Evolutionary conservation across 2,329 filamentous ascomycete genomes (phyloP).

Genomic region (Hypocreales sp.): DNA sequence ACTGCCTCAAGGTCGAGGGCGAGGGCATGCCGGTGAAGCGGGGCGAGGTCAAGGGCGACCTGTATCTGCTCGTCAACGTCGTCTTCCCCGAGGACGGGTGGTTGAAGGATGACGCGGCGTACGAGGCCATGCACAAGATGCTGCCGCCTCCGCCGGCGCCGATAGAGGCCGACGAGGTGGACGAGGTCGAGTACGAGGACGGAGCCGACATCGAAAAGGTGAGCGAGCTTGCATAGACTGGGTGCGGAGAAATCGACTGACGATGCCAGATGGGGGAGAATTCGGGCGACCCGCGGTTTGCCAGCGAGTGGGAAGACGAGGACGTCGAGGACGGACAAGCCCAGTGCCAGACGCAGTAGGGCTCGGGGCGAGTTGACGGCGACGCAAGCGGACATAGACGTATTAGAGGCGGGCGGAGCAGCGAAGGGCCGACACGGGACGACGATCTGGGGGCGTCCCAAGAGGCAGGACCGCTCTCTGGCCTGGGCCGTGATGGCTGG

Average conservation of each 20-base stretch:
- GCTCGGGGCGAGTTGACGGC: too few relatives aligned
- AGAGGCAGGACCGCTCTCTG: too few relatives aligned
- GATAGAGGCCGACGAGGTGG: conserved; percentile 58
- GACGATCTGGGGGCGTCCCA: too few relatives aligned
- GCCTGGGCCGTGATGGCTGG: too few relatives aligned
- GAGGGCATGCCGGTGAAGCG: conserved; percentile 94
- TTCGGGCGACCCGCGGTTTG: conserved; percentile 51
- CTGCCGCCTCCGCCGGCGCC: conserved; percentile 49
- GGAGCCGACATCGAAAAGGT: conserved; percentile 70
- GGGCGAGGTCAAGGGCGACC: conserved; percentile 67
- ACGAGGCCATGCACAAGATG: conserved; percentile 57
- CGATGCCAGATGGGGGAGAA: conserved; percentile 49
- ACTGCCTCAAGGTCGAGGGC: conserved; percentile 70
- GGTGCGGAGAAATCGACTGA: too few relatives aligned
- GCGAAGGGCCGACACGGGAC: too few relatives aligned
- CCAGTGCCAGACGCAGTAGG: conserved; percentile 61
- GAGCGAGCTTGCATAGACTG: conserved; percentile 13
- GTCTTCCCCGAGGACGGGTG: conserved; percentile 81
- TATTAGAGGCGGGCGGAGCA: too few relatives aligned
- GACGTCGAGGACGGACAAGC: conserved; percentile 50
- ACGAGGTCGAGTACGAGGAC: conserved; percentile 79
- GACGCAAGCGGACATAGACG: background rate
- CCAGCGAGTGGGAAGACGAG: conserved; percentile 54
- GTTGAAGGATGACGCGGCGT: conserved; percentile 55
- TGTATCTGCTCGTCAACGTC: conserved; percentile 76